Conservation (phyloP, 805 yeast genomes). For the Hanseniaspora opuntiae region DNA sequence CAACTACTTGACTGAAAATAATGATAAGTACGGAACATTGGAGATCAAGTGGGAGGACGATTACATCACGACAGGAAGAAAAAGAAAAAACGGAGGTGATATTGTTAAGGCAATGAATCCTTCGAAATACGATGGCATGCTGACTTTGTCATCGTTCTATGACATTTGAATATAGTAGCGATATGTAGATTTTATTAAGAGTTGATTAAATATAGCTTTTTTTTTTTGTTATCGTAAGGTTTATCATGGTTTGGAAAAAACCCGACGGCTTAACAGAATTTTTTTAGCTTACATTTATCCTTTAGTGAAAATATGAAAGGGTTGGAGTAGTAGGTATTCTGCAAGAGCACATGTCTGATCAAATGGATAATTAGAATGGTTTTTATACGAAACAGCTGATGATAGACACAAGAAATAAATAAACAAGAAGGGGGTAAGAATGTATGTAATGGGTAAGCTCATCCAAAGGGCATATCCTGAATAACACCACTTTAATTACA, state of each 20-base stretch:
- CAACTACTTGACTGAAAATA: constrained; percentile 45
- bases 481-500: too few species aligned
- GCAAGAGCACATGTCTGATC: too few species aligned
- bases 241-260: background rate
- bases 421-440: too few species aligned
- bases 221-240: background rate
- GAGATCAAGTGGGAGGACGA: constrained; percentile 49
- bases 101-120: background rate
- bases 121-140: background rate
- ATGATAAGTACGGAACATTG: constrained; percentile 28
- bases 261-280: background rate
- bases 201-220: background rate
- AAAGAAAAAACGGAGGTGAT: constrained; percentile 15
- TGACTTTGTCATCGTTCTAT: constrained; percentile 1
- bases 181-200: background rate
- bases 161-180: background rate
- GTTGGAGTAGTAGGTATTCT: too few species aligned
- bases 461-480: too few species aligned
- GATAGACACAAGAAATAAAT: too few species aligned
- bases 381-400: too few species aligned
- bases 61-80: constrained; percentile 22
- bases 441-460: too few species aligned
- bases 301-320: too few species aligned
- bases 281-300: too few species aligned
- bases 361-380: too few species aligned